Base-by-base conservation (phyloP, 2,329 filamentous ascomycete species). In the Fusarium anthophilum region DNA sequence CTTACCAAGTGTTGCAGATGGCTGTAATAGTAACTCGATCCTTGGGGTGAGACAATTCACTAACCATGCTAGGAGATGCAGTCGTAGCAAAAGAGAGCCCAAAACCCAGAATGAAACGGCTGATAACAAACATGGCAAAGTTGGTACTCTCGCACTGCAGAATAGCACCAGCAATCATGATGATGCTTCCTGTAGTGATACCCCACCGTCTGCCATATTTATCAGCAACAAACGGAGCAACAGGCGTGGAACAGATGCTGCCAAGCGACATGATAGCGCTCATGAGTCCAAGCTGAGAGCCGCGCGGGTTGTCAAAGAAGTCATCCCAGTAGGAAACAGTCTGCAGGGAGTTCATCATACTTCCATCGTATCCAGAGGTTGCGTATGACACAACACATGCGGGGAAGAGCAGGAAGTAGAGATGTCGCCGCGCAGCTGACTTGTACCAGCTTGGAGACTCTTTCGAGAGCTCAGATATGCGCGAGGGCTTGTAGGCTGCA, bases 61-160 rank as follows among this genome's bases (percentile, higher is more conserved):
- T 86, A 10, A 89, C 84, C 66, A 89, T 77, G 9, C 84, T 82
- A 3, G 87, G 87, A 1, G 85, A 86, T 1, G 85, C 84, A 32
- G 87, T 86, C 47, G 87, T 89, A 41, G 84, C 85, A 70, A 87
- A 88, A 0, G 85, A 83, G 28, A 88, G 83, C 8, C 88, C 88
- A 37, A 89, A 87, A 5, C 88, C 88, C 14, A 90, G 82, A 20
- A 90, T 78, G 63, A 88, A 86, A 63, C 88, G 84, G 30, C 86
- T 84, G 12, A 87, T 81, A 41, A 90, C 83, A 74, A 89, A 90
- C 87, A 89, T 89, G 56, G 80, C 87, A 66, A 81, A 75, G 44
- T 77, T 79, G 28, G 65, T 59, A 30, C 78, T 78, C 39, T 76
- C 77, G 13, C 78, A 78, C 57, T 83, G 82, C 1, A 84, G 35